A percentile compares a stretch with the other conserved stretches of the same genome.
phyloP scores from a whole-genome alignment of 1,284 basidiomycete genomes.

The Heterobasidion parviporum region DNA sequence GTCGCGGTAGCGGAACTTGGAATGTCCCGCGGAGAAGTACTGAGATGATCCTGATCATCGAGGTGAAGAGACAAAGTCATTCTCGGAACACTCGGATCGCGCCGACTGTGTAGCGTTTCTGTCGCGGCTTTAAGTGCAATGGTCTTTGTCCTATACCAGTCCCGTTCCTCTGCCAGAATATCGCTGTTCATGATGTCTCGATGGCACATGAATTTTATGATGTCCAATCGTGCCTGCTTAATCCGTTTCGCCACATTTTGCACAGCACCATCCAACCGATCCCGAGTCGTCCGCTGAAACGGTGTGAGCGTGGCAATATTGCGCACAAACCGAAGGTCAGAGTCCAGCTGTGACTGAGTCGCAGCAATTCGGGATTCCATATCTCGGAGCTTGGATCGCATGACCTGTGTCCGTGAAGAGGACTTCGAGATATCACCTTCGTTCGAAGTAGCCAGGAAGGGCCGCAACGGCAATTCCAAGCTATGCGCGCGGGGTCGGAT shows the following conservation, averaged over 20 bases:
- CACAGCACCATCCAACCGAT: constrained; percentile 58
- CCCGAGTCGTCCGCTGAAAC: constrained; percentile 78
- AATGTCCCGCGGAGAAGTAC: constrained; percentile 13
- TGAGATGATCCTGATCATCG: constrained; percentile 17
- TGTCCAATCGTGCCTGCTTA: constrained; percentile 61
- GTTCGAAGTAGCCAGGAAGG: constrained; percentile 8
- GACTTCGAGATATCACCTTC: constrained; percentile 19
- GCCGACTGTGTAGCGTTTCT: constrained; percentile 47
- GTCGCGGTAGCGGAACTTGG: constrained; percentile 13
- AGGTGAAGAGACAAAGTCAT: constrained; percentile 37
- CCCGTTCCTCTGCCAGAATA: constrained; percentile 61
- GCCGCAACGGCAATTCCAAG: constrained; percentile 22
- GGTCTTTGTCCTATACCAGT: constrained; percentile 60
- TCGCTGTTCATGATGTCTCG: constrained; percentile 70
- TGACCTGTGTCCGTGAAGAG: constrained; percentile 48
- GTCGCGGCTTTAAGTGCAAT: constrained; percentile 68
- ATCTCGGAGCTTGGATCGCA: constrained; percentile 55
- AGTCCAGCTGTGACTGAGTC: constrained; percentile 58
- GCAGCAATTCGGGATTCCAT: constrained; percentile 52
- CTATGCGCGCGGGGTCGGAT: constrained; percentile 24
- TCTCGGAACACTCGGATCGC: constrained; percentile 24
- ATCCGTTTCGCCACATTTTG: constrained; percentile 63
- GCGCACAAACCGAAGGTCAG: constrained; percentile 65
- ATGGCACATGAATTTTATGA: constrained; percentile 68
- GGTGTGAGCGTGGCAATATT: constrained; percentile 85